phyloP scores from a whole-genome alignment of 2,329 filamentous ascomycete species.

The Ophiobolus disseminans region DNA sequence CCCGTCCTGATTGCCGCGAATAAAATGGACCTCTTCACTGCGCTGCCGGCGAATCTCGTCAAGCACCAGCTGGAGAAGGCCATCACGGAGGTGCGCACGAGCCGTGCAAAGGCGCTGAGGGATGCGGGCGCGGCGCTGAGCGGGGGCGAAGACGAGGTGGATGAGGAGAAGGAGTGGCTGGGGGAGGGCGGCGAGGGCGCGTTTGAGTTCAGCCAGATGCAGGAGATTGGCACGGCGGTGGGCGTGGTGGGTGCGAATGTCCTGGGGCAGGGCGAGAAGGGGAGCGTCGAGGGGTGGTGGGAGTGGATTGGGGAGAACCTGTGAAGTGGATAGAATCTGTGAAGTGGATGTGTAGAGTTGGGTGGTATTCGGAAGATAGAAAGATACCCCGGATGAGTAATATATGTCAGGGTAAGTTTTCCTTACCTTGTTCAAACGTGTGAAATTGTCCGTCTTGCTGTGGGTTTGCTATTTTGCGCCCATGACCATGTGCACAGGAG shows the following conservation, averaged over 20 bases:
- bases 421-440: no score
- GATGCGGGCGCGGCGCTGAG: constrained; percentile 78
- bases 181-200: constrained; percentile 78
- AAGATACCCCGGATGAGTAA: background rate
- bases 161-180: constrained; percentile 79
- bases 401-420: background rate
- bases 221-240: constrained; percentile 81
- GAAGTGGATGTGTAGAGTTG: background rate
- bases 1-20: constrained; percentile 88
- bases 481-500: no score
- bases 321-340: constrained; percentile 46
- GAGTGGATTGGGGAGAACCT: constrained; percentile 83
- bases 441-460: no score
- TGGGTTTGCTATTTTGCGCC: no score
- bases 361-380: background rate
- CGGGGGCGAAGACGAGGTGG: constrained; percentile 57
- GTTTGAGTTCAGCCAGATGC: constrained; percentile 83
- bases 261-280: constrained; percentile 61
- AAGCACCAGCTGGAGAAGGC: constrained; percentile 79
- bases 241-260: constrained; percentile 80
- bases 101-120: constrained; percentile 77
- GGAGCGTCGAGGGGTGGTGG: constrained; percentile 86
- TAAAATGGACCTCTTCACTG: constrained; percentile 95
- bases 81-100: constrained; percentile 77
- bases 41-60: constrained; percentile 79